These are phyloP conservation scores for Fomitopsis schrenkii DNA, from an alignment of 1,284 basidiomycete genomes.

Conservation along the genomic window DNA sequence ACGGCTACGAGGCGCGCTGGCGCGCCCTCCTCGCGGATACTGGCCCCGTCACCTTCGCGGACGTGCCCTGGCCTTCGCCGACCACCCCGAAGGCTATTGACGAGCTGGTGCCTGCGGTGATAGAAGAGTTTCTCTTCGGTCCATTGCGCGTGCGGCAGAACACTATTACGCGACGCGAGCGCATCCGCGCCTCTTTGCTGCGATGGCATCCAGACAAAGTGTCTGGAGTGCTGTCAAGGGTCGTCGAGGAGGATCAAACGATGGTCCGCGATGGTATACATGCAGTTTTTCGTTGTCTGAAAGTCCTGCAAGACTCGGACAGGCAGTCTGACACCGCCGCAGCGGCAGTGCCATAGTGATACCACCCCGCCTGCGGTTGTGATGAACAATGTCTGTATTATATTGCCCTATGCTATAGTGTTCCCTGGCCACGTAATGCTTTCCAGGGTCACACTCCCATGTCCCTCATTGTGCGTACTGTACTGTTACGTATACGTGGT, in stretches of 20 bases:
- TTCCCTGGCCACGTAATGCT: no score
- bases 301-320: slow-evolving; percentile 25
- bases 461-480: no score
- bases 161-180: slow-evolving; percentile 41
- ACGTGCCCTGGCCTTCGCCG: slow-evolving; percentile 60
- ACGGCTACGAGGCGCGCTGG: slow-evolving; percentile 48
- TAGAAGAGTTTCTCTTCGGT: slow-evolving; percentile 54
- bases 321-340: neutral
- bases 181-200: slow-evolving; percentile 54
- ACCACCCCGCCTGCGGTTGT: no score
- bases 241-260: slow-evolving; percentile 46
- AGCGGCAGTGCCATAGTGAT: no score
- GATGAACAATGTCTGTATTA: no score
- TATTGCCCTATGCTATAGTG: no score
- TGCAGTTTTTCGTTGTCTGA: slow-evolving; percentile 29
- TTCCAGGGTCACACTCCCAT: no score
- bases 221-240: slow-evolving; percentile 43
- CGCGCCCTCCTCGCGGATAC: slow-evolving; percentile 26
- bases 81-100: slow-evolving; percentile 21
- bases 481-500: no score
- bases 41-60: slow-evolving; percentile 32
- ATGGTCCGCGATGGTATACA: slow-evolving; percentile 43
- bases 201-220: slow-evolving; percentile 77
- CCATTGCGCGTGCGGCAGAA: slow-evolving; percentile 38
- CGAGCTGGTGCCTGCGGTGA: slow-evolving; percentile 38